Evolutionary conservation across 2,329 filamentous ascomycete species (phyloP), one percentile per base, ranked within the genome.

Genomic region (Pyrenochaeta sp.): DNA sequence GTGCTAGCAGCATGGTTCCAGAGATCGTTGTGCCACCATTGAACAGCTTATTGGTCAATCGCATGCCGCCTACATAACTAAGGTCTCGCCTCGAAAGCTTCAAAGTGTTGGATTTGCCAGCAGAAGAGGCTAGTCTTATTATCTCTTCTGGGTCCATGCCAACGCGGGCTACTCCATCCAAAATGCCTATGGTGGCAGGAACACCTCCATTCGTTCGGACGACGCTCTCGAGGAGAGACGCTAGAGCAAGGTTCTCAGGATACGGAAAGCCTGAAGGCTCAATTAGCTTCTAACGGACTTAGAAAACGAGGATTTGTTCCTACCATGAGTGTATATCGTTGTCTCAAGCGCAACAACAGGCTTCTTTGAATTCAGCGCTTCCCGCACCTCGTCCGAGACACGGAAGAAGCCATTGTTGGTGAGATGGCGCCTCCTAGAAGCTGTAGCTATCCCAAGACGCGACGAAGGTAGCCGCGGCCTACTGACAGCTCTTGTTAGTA

Each of bases 251-350:
- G 67, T 91, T 92, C 28, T 90, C 86, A 0, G 89, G 90, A 66
- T 90, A 90, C 2, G 89, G 88, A 64, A 89, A 91, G 56, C 88
- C 88, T 88, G 63, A 12, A 19, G 2, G 10, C 2, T 12, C 24
- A 32, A 53, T 71, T 52, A 71, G 64, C 51, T 51, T 9, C 2
- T 10, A 9, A 10, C 7, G 4, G 15, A 19, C 9, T 0, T 32
- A 42, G 10, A 1, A 0, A 0, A 34, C 19, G 5, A 3, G 13
- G 8, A 13, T 5, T 13, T 43, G 3, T 19, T 37, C 69, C 51
- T 77, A 83, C 93, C 93, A 79, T 99, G 95, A 1, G 95, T 99
- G 78, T 99, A 98, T 68, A 99, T 98, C 4, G 95, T 97, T 1
- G 92, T 93, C 78, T 99, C 95, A 4, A 99, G 84, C 15, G 94